These are phyloP conservation scores for Trifolium dubium DNA, from an alignment of 306 rosid species.

Conservation along the genomic window DNA sequence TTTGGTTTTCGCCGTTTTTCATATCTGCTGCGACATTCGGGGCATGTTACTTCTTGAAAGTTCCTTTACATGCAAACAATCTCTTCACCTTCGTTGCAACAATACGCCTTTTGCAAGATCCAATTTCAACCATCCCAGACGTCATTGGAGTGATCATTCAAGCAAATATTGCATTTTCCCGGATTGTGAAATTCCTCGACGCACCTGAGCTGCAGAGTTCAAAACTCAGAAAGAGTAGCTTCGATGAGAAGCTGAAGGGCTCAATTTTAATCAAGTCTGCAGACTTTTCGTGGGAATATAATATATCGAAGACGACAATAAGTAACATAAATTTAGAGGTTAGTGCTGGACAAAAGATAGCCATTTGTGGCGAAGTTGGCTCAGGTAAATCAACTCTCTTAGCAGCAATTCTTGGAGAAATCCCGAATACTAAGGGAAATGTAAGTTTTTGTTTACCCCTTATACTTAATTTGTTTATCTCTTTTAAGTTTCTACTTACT, in stretches of 20 bases:
- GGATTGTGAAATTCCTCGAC: slow-evolving; percentile 62
- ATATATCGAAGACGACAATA: slow-evolving; percentile 40
- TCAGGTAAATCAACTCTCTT: neutral
- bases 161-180: slow-evolving; percentile 64
- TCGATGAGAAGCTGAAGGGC: slow-evolving; percentile 33
- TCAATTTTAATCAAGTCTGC: slow-evolving; percentile 55
- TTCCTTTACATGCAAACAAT: slow-evolving; percentile 75
- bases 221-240: slow-evolving; percentile 28
- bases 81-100: slow-evolving; percentile 78
- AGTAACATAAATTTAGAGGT: neutral
- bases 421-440: neutral
- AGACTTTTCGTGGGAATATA: slow-evolving; percentile 67
- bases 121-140: slow-evolving; percentile 59
- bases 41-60: slow-evolving; percentile 58
- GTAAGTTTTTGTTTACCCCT: neutral
- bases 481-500: neutral
- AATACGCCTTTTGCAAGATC: slow-evolving; percentile 73
- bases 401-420: neutral
- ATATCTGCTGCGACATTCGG: slow-evolving; percentile 73
- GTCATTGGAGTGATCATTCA: slow-evolving; percentile 67
- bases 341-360: neutral
- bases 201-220: slow-evolving; percentile 62
- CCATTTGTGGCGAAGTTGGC: neutral
- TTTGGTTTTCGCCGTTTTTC: slow-evolving; percentile 67
- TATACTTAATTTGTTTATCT: too few species aligned